Conservation (phyloP, 257 asterid species). For the Primulina eburnea region DNA sequence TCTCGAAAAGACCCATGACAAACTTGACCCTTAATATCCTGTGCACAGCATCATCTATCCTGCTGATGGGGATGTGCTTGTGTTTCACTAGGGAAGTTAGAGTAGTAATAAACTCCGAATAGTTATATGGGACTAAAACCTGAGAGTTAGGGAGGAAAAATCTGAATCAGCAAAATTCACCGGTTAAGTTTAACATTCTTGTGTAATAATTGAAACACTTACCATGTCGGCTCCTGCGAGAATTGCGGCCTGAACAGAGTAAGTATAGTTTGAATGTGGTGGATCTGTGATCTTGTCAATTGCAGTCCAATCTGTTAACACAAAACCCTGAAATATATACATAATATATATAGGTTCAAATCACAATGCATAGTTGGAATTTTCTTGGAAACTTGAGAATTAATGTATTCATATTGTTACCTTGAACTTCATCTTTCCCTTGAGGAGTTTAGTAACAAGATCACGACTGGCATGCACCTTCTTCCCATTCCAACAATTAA, state of each 20-base stretch:
- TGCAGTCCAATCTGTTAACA: slow-evolving; percentile 84
- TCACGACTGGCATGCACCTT: slow-evolving; percentile 55
- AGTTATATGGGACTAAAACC: slow-evolving; percentile 61
- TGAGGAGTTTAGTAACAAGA: slow-evolving; percentile 53
- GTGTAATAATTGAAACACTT: neutral
- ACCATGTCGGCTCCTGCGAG: slow-evolving; percentile 91
- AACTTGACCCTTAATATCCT: slow-evolving; percentile 62
- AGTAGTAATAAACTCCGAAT: slow-evolving; percentile 35
- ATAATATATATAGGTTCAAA: neutral
- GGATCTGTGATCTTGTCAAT: slow-evolving; percentile 73
- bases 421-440: slow-evolving; percentile 61
- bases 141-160: slow-evolving; percentile 18
- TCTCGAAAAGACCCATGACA: slow-evolving; percentile 48
- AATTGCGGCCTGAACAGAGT: slow-evolving; percentile 77
- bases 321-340: slow-evolving; percentile 63
- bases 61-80: slow-evolving; percentile 47
- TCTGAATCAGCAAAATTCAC: neutral
- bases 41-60: slow-evolving; percentile 59
- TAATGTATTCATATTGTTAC: slow-evolving; percentile 28
- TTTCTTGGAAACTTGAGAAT: neutral
- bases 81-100: slow-evolving; percentile 44
- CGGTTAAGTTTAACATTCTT: neutral
- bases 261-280: slow-evolving; percentile 70
- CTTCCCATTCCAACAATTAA: slow-evolving; percentile 64
- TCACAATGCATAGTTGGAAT: neutral